phyloP scores from a whole-genome alignment of 192 early-diverging fungal genomes.

The Backusella tuberculispora region DNA sequence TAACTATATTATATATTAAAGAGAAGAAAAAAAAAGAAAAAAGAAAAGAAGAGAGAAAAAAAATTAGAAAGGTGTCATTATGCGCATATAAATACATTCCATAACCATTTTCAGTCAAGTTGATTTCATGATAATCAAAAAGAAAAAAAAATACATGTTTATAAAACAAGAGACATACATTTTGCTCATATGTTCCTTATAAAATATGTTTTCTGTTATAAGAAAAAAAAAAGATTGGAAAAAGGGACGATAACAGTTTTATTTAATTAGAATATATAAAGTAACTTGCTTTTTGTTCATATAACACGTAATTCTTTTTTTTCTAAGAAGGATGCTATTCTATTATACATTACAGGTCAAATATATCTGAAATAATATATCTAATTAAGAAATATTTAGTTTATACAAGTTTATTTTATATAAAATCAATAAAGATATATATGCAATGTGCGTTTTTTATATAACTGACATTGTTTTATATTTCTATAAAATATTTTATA shows the following conservation, averaged over 20 bases:
- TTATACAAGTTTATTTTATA: no score
- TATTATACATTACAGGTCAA: no score
- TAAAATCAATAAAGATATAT: no score
- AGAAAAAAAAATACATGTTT: neutral
- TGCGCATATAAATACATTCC: neutral
- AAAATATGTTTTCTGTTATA: no score
- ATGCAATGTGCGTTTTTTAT: no score
- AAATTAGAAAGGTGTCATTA: neutral
- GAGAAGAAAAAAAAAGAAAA: neutral
- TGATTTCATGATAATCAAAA: neutral
- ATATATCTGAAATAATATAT: no score
- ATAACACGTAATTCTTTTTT: neutral
- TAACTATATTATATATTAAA: no score
- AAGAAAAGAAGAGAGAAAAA: neutral
- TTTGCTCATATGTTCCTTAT: conserved; percentile 2
- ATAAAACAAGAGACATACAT: neutral
- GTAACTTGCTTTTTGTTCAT: neutral
- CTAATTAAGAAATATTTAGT: no score
- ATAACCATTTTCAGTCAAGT: neutral
- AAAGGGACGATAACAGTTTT: neutral
- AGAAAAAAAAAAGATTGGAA: neutral
- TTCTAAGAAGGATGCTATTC: no score
- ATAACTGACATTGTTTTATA: no score
- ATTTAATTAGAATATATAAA: neutral
- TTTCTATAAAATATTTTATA: no score